phyloP scores from a whole-genome alignment of 495 filamentous ascomycete species.

The Chaetomium cochliodes region DNA sequence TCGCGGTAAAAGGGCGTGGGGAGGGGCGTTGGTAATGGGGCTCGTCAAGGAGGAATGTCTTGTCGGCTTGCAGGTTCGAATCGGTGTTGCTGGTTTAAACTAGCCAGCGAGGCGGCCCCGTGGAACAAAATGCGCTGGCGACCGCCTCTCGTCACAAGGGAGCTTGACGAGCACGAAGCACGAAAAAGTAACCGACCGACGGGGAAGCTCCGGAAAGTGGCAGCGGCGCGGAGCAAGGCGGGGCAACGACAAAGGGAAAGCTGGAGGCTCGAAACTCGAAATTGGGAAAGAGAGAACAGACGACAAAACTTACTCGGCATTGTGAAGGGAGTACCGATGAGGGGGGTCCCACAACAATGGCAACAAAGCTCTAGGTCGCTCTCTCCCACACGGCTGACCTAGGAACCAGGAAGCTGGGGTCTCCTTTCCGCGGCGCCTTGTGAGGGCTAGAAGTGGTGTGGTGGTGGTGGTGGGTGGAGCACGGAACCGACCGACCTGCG shows the following conservation, averaged over 20 bases:
- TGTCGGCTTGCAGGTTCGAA: neutral
- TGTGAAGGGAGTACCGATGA: conserved; percentile 24
- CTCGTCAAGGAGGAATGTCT: neutral
- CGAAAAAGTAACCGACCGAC: conserved; percentile 1
- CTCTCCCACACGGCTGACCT: conserved; percentile 12
- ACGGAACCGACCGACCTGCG: conserved; percentile 16
- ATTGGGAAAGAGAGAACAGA: conserved; percentile 11
- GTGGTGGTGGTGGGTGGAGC: conserved; percentile 14
- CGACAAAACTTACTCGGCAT: conserved; percentile 38
- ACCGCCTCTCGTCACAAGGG: neutral
- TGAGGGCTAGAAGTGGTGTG: neutral
- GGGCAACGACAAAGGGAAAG: conserved; percentile 18
- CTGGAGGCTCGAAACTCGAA: conserved; percentile 17
- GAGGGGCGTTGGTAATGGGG: neutral
- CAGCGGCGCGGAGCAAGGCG: conserved; percentile 6
- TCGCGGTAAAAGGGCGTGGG: neutral
- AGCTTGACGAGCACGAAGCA: neutral
- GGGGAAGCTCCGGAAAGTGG: neutral
- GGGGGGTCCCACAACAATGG: conserved; percentile 21
- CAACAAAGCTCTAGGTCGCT: conserved; percentile 14
- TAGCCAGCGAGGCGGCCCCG: neutral
- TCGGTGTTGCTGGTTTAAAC: neutral
- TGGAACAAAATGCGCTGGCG: conserved; percentile 5
- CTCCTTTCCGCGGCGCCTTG: conserved; percentile 19
- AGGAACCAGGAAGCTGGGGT: conserved; percentile 21